Percentiles rank a stretch among this genome's conserved stretches.
phyloP scores from a whole-genome alignment of 73 alveolate genomes.

The Paramecium sexaurelia region DNA sequence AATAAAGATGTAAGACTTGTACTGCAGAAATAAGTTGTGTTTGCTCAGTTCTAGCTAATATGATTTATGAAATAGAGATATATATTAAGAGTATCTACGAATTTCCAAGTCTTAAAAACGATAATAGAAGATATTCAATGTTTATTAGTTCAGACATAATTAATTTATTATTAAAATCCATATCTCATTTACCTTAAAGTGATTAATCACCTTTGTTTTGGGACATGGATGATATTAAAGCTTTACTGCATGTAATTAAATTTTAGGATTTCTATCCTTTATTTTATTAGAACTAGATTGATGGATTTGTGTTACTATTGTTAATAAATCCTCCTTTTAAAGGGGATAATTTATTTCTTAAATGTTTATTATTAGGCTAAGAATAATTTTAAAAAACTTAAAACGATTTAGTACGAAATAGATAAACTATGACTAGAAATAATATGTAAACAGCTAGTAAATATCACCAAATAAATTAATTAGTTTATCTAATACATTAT shows the following conservation, averaged over 20 bases:
- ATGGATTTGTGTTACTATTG: constrained; percentile 28
- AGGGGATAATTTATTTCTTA: background rate
- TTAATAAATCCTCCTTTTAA: constrained; percentile 56
- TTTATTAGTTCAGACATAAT: constrained; percentile 33
- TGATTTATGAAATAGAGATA: background rate
- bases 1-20: background rate
- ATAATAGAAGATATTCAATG: background rate
- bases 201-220: constrained; percentile 48
- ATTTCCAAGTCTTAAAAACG: background rate
- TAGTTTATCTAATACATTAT: constrained; percentile 14
- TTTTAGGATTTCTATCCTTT: background rate
- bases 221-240: constrained; percentile 45
- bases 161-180: background rate
- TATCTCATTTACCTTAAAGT: background rate
- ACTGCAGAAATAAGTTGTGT: constrained; percentile 31
- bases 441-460: background rate
- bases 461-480: background rate
- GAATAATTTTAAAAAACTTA: background rate
- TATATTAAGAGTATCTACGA: constrained; percentile 33
- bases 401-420: background rate
- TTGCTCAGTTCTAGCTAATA: background rate
- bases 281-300: background rate
- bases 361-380: background rate
- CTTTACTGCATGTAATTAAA: background rate
- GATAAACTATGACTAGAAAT: background rate